Evolutionary conservation across 352 stramenopile species (phyloP), one percentile per base, ranked within the genome.

Genomic region (Globisporangium solare): DNA sequence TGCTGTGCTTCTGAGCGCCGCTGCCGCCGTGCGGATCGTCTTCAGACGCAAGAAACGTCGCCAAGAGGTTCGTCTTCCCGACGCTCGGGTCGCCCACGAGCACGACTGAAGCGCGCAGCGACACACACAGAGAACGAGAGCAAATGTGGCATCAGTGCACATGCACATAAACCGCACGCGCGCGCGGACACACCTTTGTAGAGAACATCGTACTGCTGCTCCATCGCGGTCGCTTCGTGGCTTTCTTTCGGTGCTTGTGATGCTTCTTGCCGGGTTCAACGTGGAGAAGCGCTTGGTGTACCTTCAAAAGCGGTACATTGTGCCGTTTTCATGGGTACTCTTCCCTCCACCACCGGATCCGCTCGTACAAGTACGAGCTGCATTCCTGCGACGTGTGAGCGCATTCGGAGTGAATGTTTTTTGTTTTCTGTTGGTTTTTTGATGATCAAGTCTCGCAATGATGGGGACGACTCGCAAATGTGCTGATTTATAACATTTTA

Each of bases 61-160:
- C 78, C 20, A 97, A 82, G 18, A 97, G 73, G 58, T 91, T 96
- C 13, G 81, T 97, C 65, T 97, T 97, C 42, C 90, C 90, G 12
- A 97, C 90, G n/a, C 78, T 87, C 0, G 79, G 77, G 48, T 93
- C 83, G 3, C 83, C 83, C 18, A 93, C 81, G 32, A 93, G 64
- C 48, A 92, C 82, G 47, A 92, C 80, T 90, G 31, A 21, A 20
- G 43, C 18, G 46, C 27, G 60, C 6, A 43, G 3, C 18, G 1
- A 40, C 10, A 55, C 8, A 14, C 12, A 63, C 18, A 24, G 31
- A 13, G n/a, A n/a, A n/a, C n/a, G n/a, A n/a, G n/a, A n/a, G n/a
- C n/a, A 27, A 14, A 3, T 12, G 13, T 6, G 27, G 40, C 13
- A 56, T 24, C 2, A 31, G n/a, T 35, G 7, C 4, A 6, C 27